These are phyloP conservation scores for Ophiocordyceps sinensis DNA, from an alignment of 2,329 filamentous ascomycete genomes.

Conservation along the genomic window DNA sequence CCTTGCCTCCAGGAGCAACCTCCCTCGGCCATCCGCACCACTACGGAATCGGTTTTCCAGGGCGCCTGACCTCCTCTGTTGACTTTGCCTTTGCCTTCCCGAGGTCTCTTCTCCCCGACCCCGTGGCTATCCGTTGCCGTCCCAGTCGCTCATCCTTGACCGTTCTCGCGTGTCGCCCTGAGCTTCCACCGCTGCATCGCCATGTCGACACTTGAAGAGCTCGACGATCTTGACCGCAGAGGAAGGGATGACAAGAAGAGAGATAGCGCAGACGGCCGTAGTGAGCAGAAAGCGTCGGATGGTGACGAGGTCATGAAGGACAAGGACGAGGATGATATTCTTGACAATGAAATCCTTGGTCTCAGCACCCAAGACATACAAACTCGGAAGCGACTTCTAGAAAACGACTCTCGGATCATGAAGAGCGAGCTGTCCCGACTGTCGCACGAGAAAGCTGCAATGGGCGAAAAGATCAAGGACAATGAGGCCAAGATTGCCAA, in stretches of 20 bases:
- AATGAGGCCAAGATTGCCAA: constrained; percentile 98
- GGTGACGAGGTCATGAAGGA: constrained; percentile 89
- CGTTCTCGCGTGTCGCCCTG: too few species aligned
- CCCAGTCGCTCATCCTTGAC: too few species aligned
- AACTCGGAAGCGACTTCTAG: constrained; percentile 77
- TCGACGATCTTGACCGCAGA: constrained; percentile 75
- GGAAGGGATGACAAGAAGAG: constrained; percentile 54
- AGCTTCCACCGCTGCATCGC: constrained; percentile 9
- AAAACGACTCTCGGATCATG: constrained; percentile 98
- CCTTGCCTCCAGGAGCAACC: background rate
- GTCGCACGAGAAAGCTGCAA: constrained; percentile 86
- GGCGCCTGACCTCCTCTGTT: too few species aligned
- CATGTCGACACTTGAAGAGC: constrained; percentile 87
- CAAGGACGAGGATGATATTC: constrained; percentile 55
- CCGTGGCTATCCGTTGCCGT: too few species aligned
- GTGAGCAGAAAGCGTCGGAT: constrained; percentile 35
- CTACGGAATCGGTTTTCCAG: too few species aligned
- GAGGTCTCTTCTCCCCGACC: too few species aligned
- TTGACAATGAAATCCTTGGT: constrained; percentile 87
- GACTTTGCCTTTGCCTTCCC: too few species aligned
- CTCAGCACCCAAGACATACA: constrained; percentile 91
- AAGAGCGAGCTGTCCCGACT: constrained; percentile 91
- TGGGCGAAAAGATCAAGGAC: constrained; percentile 99
- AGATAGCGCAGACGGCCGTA: constrained; percentile 18
- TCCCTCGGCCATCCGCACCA: background rate